Conservation (phyloP, 176 grass and related monocot species). For the Hsuehochloa calcarea region DNA sequence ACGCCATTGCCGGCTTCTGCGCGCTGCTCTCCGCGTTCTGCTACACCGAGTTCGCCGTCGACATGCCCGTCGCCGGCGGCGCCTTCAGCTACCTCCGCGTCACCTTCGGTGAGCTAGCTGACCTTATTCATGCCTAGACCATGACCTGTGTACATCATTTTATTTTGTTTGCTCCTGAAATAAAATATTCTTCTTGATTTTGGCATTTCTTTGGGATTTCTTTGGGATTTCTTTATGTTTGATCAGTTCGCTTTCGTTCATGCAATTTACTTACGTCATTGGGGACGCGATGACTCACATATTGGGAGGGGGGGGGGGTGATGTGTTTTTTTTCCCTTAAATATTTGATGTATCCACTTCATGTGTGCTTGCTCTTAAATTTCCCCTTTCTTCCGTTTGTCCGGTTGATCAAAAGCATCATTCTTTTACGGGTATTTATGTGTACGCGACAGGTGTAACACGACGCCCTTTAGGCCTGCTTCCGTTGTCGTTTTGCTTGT, state of each 20-base stretch:
- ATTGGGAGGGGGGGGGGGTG: too few species aligned
- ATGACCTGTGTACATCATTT: not conserved
- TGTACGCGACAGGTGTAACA: not conserved
- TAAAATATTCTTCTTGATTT: not conserved
- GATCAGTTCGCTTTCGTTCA: not conserved
- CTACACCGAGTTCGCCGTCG: conserved; percentile 95
- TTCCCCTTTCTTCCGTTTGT: not conserved
- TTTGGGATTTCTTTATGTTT: not conserved
- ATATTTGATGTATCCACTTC: conserved; percentile 14
- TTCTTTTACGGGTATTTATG: conserved; percentile 7
- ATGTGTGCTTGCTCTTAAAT: not conserved
- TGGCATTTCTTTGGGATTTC: not conserved
- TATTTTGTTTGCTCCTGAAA: not conserved
- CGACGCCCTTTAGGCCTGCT: not conserved
- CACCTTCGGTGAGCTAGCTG: conserved; percentile 69
- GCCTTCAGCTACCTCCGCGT: conserved; percentile 76
- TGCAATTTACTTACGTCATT: conserved; percentile 31
- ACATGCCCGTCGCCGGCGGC: conserved; percentile 90
- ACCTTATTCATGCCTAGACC: not conserved
- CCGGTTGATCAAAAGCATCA: not conserved
- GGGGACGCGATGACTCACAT: not conserved
- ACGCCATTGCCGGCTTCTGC: conserved; percentile 93
- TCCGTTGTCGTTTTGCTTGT: not conserved
- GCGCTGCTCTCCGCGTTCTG: conserved; percentile 96
- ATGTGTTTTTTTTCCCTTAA: not conserved